Evolutionary conservation across 2,329 filamentous ascomycete species (phyloP), one percentile per base, ranked within the genome.

Genomic region (Botrytis fragariae): DNA sequence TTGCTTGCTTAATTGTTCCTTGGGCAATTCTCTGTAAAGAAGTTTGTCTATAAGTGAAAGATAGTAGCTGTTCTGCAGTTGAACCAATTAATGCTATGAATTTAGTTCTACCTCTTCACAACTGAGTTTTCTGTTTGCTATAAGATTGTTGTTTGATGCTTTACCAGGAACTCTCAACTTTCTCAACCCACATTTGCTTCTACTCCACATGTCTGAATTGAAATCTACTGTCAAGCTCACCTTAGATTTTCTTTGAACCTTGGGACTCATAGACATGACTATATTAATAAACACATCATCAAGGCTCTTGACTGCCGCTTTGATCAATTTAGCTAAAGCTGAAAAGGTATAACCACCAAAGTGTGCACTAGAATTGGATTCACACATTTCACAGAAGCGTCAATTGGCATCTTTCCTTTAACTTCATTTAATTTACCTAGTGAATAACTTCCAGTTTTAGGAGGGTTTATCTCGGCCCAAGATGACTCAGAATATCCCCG

Each of bases 181-280:
- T 29, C 14, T 54, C 14, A 7, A 29, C 14, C n/a, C 3, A 16
- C 3, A 54, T 2, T 29, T 9, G 2, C 14, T 54, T 4, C 14
- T 54, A 14, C 48, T 54, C 25, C 14, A 4, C n/a, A 54, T 3
- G 4, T n/a, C 48, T 51, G 5, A 16, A n/a, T 51, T 3, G 14
- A n/a, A 0, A 0, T 12, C 48, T 5, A 51, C 4, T 51, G 1
- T 51, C 48, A 51, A 51, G 0, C 48, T 14, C 12, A n/a, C 2
- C 48, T 51, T 51, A 25, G 2, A 5, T 51, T 16, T 51, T 5
- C 25, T 51, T n/a, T n/a, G 25, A n/a, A 7, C 25, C 10, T 51
- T 51, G 16, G 51, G 7, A 29, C 2, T 54, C 14, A 54, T 14
- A 51, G 48, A 12, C 1, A 51, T n/a, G 25, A n/a, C 4, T n/a